Percentiles rank a stretch among this genome's conserved stretches.
phyloP scores from a whole-genome alignment of 2,329 filamentous ascomycete genomes.

The Penicillium aurantiogriseum region DNA sequence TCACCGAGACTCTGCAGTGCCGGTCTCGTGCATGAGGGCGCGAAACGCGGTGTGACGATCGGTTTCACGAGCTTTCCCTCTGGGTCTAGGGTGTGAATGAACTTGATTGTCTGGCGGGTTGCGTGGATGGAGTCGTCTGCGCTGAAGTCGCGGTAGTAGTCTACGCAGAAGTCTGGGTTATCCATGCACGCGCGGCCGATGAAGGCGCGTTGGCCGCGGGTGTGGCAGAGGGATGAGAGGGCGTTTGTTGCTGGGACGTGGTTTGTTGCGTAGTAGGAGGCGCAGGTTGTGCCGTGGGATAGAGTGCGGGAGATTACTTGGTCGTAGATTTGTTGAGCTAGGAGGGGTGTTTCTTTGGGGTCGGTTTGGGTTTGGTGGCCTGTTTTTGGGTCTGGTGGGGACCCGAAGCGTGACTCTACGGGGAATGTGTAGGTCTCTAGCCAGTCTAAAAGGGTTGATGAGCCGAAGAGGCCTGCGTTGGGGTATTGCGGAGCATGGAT shows the following conservation, averaged over 20 bases:
- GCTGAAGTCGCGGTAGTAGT: conserved; percentile 75
- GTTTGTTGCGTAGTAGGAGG: conserved; percentile 90
- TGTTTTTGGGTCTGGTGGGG: conserved; percentile 17
- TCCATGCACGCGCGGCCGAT: conserved; percentile 98
- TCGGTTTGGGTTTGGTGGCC: conserved; percentile 8
- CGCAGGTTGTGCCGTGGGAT: conserved; percentile 86
- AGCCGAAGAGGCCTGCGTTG: conserved; percentile 91
- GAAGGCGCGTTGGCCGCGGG: conserved; percentile 80
- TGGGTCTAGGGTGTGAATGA: conserved; percentile 68
- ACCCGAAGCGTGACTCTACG: conserved; percentile 72
- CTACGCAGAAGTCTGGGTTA: conserved; percentile 61
- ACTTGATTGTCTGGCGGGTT: conserved; percentile 60
- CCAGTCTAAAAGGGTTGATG: conserved; percentile 90
- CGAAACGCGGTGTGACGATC: conserved; percentile 72
- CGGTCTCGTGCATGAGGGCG: conserved; percentile 52
- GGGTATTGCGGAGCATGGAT: conserved; percentile 94
- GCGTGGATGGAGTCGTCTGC: conserved; percentile 56
- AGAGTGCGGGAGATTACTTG: conserved; percentile 78
- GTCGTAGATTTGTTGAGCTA: conserved; percentile 61
- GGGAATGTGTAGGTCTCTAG: conserved; percentile 93
- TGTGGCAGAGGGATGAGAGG: conserved; percentile 78
- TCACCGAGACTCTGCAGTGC: conserved; percentile 64
- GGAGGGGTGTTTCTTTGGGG: conserved; percentile 26
- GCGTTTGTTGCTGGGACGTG: conserved; percentile 87
- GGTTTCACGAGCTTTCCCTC: conserved; percentile 63